Evolutionary conservation across 805 yeast species (phyloP), one percentile per base, ranked within the genome.

Genomic region (Priceomyces castillae): DNA sequence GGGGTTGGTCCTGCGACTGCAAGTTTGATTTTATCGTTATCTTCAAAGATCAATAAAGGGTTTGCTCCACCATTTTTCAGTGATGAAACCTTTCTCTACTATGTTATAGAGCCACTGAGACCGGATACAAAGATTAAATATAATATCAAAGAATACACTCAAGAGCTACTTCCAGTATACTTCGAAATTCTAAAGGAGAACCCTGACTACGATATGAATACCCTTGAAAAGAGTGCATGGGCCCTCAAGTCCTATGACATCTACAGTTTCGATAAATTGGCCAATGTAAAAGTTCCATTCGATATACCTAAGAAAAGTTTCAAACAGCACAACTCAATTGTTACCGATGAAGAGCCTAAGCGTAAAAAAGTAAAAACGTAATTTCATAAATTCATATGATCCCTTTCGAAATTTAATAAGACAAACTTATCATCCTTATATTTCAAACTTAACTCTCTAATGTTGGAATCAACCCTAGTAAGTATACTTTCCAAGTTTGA

Each of bases 1-100:
- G 80, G 79, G 0, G 76, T 75, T 4, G 80, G 80, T 0, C 78
- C 78, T 1, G 80, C 80, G 5, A 74, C 78, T 4, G 76, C 72
- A 2, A 70, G 77, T 34, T 58, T 75, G 41, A 52, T 75, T 0
- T 47, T 71, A 33, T 73, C 78, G 1, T 47, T 74, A 15, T 37
- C 58, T 25, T n/a, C 30, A 31, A 46, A 55, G 20, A 47, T 61
- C 20, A 47, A 53, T 22, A 40, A 33, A 2, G 17, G 25, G 1
- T 48, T 60, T 19, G 58, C 68, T 2, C 74, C 75, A 1, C 79
- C 79, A 0, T 75, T 73, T 47, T 73, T 73, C 55, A 72, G 78
- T 35, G 80, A 75, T 46, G 79, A 74, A 53, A 61, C 71, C n/a
- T 74, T 65, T 46, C 48, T 60, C 41, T 65, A 64, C 50, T 64